A percentile compares a stretch with the other conserved stretches of the same genome.
These are phyloP conservation scores for Podospora anserina DNA, from an alignment of 495 filamentous ascomycete genomes.

Conservation along the genomic window DNA sequence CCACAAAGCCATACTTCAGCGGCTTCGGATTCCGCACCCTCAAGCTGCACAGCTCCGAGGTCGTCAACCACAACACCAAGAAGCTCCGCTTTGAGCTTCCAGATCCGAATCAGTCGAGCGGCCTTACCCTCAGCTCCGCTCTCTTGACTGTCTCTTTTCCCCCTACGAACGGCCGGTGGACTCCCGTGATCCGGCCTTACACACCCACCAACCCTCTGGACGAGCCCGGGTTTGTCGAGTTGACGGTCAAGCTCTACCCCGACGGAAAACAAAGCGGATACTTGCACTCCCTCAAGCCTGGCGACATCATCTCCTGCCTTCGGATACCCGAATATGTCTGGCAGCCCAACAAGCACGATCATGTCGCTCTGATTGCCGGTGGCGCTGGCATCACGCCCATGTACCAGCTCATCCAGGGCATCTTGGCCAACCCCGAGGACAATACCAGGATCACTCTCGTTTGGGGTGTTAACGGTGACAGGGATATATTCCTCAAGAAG, in stretches of 20 bases:
- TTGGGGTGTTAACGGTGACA: constrained; percentile 63
- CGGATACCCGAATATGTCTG: constrained; percentile 53
- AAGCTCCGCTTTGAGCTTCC: constrained; percentile 61
- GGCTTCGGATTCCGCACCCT: constrained; percentile 40
- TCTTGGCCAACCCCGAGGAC: constrained; percentile 60
- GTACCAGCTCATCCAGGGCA: constrained; percentile 59
- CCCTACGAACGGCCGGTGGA: constrained; percentile 39
- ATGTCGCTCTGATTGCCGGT: constrained; percentile 59
- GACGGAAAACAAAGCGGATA: constrained; percentile 59
- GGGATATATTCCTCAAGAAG: constrained; percentile 55
- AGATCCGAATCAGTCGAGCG: constrained; percentile 44
- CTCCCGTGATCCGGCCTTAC: constrained; percentile 57
- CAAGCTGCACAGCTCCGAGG: constrained; percentile 48
- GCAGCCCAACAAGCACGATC: constrained; percentile 52
- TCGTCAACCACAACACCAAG: constrained; percentile 65
- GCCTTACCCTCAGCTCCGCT: constrained; percentile 54
- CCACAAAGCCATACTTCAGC: constrained; percentile 27
- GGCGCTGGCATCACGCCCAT: constrained; percentile 64
- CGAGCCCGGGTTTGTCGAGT: constrained; percentile 52
- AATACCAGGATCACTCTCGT: constrained; percentile 60
- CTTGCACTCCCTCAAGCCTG: constrained; percentile 59
- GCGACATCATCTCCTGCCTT: constrained; percentile 49
- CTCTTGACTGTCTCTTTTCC: constrained; percentile 56
- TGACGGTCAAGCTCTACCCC: constrained; percentile 65
- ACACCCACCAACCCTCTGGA: constrained; percentile 56